These are phyloP conservation scores for Neurospora hispaniola DNA, from an alignment of 495 filamentous ascomycete genomes.

Conservation along the genomic window DNA sequence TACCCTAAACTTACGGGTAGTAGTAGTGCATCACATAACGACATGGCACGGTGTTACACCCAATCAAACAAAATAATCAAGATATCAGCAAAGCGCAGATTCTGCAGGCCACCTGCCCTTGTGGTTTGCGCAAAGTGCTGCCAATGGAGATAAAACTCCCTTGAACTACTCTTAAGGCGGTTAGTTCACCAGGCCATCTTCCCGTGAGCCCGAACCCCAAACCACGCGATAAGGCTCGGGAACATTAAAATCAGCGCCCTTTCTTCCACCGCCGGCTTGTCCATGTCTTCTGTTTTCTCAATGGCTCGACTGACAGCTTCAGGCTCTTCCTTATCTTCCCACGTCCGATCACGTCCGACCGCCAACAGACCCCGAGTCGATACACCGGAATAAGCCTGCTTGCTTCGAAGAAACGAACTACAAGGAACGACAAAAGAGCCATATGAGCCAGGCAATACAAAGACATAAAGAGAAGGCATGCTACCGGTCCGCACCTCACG, in stretches of 20 bases:
- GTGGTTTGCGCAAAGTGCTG: background rate
- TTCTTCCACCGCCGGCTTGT: background rate
- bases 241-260: background rate
- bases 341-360: background rate
- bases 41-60: background rate
- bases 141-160: background rate
- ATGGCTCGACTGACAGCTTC: background rate
- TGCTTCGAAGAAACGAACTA: background rate
- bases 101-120: slow-evolving; percentile 1
- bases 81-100: background rate
- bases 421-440: too few species aligned
- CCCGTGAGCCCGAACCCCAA: background rate
- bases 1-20: background rate
- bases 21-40: background rate
- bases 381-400: background rate
- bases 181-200: background rate
- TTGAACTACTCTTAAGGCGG: background rate
- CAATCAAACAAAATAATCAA: background rate
- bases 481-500: background rate
- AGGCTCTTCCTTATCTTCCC: background rate
- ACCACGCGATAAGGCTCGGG: background rate
- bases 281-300: background rate
- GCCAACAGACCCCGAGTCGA: background rate
- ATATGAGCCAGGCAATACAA: background rate
- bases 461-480: background rate